phyloP scores from a whole-genome alignment of 2,329 filamentous ascomycete species.

The Exophiala aquamarina region DNA sequence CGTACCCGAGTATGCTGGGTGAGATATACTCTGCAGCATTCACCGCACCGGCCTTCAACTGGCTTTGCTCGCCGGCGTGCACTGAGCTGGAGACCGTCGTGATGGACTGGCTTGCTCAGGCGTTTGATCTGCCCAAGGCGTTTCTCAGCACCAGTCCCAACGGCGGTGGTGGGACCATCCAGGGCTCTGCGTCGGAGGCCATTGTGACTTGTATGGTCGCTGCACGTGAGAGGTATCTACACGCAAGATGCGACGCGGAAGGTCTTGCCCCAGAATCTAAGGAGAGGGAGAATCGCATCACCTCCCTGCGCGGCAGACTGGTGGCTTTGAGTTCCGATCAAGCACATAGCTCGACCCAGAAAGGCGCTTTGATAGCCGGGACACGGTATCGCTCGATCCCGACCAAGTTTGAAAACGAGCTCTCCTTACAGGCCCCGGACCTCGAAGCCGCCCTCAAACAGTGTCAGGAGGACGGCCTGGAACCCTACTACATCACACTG shows the following conservation, averaged over 20 bases:
- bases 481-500: conserved; percentile 83
- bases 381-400: conserved; percentile 74
- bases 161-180: conserved; percentile 84
- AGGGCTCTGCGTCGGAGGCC: conserved; percentile 86
- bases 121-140: conserved; percentile 69
- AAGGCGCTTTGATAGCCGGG: conserved; percentile 82
- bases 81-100: conserved; percentile 93
- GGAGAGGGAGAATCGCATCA: conserved; percentile 69
- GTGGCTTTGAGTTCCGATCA: conserved; percentile 79
- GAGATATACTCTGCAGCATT: conserved; percentile 91
- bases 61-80: conserved; percentile 88
- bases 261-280: conserved; percentile 45
- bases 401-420: conserved; percentile 62
- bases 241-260: conserved; percentile 55
- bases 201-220: conserved; percentile 84
- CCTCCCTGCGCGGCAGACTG: conserved; percentile 65
- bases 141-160: conserved; percentile 69
- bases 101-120: conserved; percentile 83
- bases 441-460: conserved; percentile 64
- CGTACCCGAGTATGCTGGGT: conserved; percentile 80
- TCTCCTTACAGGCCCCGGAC: conserved; percentile 66
- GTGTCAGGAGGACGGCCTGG: conserved; percentile 66
- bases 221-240: conserved; percentile 76
- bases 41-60: conserved; percentile 91
- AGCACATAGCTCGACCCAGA: conserved; percentile 80